phyloP scores from a whole-genome alignment of 306 rosid species.

The Chamaecrista fasciculata region DNA sequence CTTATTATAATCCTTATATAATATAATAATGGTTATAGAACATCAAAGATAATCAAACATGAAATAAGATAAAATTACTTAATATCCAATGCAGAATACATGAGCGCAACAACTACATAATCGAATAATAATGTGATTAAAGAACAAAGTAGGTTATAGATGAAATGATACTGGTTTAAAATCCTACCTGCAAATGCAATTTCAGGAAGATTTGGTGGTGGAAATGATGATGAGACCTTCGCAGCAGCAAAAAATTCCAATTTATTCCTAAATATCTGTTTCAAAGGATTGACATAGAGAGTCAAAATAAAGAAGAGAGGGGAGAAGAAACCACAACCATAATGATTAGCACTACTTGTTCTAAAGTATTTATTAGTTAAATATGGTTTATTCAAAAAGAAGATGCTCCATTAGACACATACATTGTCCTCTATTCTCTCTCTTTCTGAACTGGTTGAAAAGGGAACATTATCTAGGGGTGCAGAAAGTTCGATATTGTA shows the following conservation, averaged over 20 bases:
- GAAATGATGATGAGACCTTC: constrained; percentile 87
- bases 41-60: constrained; percentile 16
- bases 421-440: constrained; percentile 83
- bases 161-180: constrained; percentile 11
- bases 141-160: not conserved
- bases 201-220: constrained; percentile 83
- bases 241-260: constrained; percentile 94
- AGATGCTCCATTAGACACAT: constrained; percentile 34
- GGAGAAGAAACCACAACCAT: not conserved
- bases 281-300: constrained; percentile 20
- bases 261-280: constrained; percentile 73
- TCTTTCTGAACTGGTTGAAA: constrained; percentile 64
- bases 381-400: not conserved
- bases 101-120: not conserved
- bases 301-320: constrained; percentile 4
- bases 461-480: constrained; percentile 83
- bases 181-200: constrained; percentile 94
- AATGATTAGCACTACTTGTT: not conserved
- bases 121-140: constrained; percentile 2
- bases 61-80: not conserved
- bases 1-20: not conserved
- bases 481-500: constrained; percentile 84
- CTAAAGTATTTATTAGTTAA: not conserved
- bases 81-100: not conserved
- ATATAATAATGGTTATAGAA: too few species aligned